Conservation (phyloP, 768 basidiomycete species). For the Auriscalpium microsporum region DNA sequence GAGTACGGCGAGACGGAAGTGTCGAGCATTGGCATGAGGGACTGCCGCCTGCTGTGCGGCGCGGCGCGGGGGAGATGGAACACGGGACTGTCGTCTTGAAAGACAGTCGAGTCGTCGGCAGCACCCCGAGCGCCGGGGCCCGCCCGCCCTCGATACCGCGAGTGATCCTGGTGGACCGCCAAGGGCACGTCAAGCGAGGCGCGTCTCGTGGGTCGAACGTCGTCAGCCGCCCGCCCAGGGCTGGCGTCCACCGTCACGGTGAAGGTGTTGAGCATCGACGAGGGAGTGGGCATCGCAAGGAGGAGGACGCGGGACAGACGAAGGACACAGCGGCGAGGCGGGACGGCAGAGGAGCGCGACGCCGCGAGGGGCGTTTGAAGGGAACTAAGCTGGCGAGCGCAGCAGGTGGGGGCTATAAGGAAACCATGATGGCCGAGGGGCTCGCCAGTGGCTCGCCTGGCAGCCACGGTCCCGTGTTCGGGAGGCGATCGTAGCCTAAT, state of each 20-base stretch:
- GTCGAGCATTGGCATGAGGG: conserved; percentile 8
- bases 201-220: neutral
- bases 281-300: conserved; percentile 4
- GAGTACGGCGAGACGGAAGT: conserved; percentile 12
- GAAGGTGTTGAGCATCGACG: conserved; percentile 11
- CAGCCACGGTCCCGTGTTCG: conserved; percentile 14
- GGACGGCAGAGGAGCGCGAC: neutral
- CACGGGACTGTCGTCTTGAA: neutral
- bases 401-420: conserved; percentile 10
- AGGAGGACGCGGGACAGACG: neutral
- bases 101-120: neutral
- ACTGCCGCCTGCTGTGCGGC: neutral
- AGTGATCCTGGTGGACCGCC: too few relatives aligned
- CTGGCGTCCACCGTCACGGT: conserved; percentile 3
- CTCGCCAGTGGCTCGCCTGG: conserved; percentile 8
- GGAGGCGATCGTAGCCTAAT: conserved; percentile 8
- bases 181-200: too few relatives aligned
- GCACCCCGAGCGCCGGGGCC: neutral
- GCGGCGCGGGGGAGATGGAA: neutral
- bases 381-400: conserved; percentile 1
- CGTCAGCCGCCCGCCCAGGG: conserved; percentile 2
- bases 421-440: conserved; percentile 8
- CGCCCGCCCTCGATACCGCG: too few relatives aligned
- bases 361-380: neutral
- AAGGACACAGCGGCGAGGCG: neutral